Evolutionary conservation across 495 filamentous ascomycete genomes (phyloP), one percentile per base, ranked within the genome.

Genomic region (Staphylotrichum longicolle): DNA sequence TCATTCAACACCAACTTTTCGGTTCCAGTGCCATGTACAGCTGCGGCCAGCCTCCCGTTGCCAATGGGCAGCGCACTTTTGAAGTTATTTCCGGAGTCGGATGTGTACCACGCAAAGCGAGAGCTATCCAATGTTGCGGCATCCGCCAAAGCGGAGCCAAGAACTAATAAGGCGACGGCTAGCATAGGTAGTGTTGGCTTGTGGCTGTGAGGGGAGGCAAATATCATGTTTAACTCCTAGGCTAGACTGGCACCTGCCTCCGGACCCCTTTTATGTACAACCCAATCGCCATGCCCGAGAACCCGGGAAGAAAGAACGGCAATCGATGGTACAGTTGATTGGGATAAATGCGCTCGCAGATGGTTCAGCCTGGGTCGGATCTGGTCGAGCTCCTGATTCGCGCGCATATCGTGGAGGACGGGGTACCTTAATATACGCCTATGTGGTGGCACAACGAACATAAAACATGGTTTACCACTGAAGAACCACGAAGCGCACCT

Each of bases 1-100:
- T 51, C 48, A 12, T 51, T 51, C 48, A 51, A 6, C 12, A 51
- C 48, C 30, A 51, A 14, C 48, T 51, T 51, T n/a, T 51, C 48
- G 7, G 11, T 35, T 30, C 11, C 32, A 11, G 48, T 51, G 4
- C 48, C 48, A 51, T 35, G 35, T 20, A 51, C 48, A 12, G 33
- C 32, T 2, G 48, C 48, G 15, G 32, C 48, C 48, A 51, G 33
- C 48, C 48, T 51, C 15, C 48, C 48, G 48, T 51, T 51, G 32
- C 48, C 48, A 14, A 51, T 51, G 4, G 48, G 48, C 32, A 51
- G 30, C 11, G 10, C 48, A 12, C 33, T 51, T 12, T 35, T 34
- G 33, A 51, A 51, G 32, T 51, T 14, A 35, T 51, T 20, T n/a
- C 32, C 48, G 10, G 48, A 30, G 33, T 51, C 48, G 4, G 48